Conservation (phyloP, 2,329 filamentous ascomycete genomes). For the Magnaporthiopsis incrustans region DNA sequence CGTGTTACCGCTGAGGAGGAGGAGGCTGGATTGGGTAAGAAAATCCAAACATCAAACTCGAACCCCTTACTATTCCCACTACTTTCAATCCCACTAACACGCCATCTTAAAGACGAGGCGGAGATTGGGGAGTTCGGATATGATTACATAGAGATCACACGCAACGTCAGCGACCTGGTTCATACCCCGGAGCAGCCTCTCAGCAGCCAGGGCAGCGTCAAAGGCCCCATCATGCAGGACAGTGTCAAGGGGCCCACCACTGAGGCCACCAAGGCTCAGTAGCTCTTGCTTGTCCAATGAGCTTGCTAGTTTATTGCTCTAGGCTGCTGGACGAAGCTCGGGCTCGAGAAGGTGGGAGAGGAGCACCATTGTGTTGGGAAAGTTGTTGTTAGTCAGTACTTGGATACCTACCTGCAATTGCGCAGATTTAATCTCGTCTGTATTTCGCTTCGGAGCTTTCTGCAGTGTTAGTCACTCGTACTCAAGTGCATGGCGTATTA, state of each 20-base stretch:
- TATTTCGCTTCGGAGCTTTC: neutral
- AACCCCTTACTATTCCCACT: too few species aligned
- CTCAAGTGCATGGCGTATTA: neutral
- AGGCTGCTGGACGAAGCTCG: neutral
- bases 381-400: neutral
- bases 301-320: neutral
- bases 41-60: constrained; percentile 38
- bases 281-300: neutral
- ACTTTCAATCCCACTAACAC: too few species aligned
- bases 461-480: too few species aligned
- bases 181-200: neutral
- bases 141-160: constrained; percentile 67
- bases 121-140: constrained; percentile 65
- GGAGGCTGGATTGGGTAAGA: constrained; percentile 62
- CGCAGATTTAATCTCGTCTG: neutral
- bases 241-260: too few species aligned
- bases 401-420: neutral
- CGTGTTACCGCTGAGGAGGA: constrained; percentile 60
- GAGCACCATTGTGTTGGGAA: neutral
- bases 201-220: constrained; percentile 16
- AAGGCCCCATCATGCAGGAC: neutral
- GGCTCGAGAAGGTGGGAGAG: neutral
- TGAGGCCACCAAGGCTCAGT: too few species aligned
- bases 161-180: constrained; percentile 48
- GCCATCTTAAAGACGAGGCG: too few species aligned